These are phyloP conservation scores for Colletotrichum neosansevieriae DNA, from an alignment of 2,329 filamentous ascomycete species.

Conservation along the genomic window DNA sequence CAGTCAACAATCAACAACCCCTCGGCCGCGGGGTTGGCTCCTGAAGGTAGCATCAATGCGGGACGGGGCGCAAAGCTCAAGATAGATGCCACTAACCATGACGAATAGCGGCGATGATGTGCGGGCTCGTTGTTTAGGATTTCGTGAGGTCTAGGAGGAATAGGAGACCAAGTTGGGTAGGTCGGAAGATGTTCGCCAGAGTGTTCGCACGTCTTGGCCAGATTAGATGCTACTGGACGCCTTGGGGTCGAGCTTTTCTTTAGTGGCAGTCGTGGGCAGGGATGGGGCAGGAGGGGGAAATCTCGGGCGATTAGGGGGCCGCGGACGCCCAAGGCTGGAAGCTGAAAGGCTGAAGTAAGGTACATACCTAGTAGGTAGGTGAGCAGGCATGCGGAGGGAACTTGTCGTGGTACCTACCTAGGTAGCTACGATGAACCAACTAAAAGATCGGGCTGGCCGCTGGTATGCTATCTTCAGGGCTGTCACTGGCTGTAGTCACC, in stretches of 20 bases:
- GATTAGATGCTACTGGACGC: slow-evolving; percentile 23
- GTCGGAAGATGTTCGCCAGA: slow-evolving; percentile 30
- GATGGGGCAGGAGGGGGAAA: slow-evolving; percentile 37
- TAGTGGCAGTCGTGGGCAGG: slow-evolving; percentile 40
- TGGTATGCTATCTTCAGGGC: too few species aligned
- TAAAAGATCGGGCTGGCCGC: too few species aligned
- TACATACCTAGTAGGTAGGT: too few species aligned
- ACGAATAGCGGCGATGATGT: slow-evolving; percentile 1
- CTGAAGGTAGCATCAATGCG: not conserved
- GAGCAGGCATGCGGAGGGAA: too few species aligned
- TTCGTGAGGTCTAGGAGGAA: not conserved
- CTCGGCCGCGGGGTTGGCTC: slow-evolving; percentile 37
- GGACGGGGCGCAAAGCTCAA: not conserved
- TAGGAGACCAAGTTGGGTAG: not conserved
- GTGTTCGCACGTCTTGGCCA: slow-evolving; percentile 36
- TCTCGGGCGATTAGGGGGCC: slow-evolving; percentile 37
- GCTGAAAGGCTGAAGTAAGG: slow-evolving; percentile 26
- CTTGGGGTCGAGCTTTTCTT: slow-evolving; percentile 41
- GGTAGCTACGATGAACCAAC: too few species aligned
- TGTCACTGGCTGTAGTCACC: too few species aligned
- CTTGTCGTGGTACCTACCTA: too few species aligned
- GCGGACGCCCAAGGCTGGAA: slow-evolving; percentile 26
- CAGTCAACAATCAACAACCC: slow-evolving; percentile 26
- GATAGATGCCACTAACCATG: slow-evolving; percentile 29
- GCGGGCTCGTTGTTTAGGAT: not conserved